A percentile compares a stretch with the other conserved stretches of the same genome.
These are phyloP conservation scores for Ophiognomonia clavigignenti-juglandacearum DNA, from an alignment of 2,329 filamentous ascomycete genomes.

Conservation along the genomic window DNA sequence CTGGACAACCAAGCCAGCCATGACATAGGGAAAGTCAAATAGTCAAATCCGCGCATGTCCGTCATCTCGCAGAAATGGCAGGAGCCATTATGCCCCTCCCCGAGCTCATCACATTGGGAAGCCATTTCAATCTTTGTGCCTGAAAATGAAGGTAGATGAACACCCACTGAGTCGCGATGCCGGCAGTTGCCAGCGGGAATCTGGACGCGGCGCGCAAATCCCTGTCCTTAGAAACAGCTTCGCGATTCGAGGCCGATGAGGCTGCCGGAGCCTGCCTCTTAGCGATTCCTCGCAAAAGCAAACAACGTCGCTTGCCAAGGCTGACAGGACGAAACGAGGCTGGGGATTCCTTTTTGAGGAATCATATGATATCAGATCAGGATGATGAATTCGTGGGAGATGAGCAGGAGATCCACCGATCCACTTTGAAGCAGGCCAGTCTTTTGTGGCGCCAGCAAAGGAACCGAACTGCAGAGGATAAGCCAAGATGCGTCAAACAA, in stretches of 20 bases:
- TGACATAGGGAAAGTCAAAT: no score
- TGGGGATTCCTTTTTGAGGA: no score
- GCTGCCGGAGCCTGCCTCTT: no score
- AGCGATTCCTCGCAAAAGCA: not conserved
- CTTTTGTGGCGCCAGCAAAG: not conserved
- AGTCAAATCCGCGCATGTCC: not conserved
- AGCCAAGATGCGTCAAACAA: no score
- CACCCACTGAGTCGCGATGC: no score
- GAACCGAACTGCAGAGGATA: no score
- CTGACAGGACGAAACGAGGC: no score
- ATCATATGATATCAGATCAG: conserved; percentile 1
- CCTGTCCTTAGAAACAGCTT: not conserved
- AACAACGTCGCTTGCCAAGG: no score
- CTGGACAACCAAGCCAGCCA: no score
- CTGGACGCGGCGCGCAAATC: not conserved
- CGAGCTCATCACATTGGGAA: conserved; percentile 1
- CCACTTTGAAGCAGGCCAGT: conserved; percentile 7
- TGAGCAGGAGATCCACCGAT: conserved; percentile 8
- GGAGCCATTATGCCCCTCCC: conserved; percentile 4
- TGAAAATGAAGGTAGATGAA: not conserved
- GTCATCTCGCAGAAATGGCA: not conserved
- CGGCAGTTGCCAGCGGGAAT: conserved; percentile 1
- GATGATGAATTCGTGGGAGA: conserved; percentile 3
- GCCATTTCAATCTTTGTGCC: not conserved
- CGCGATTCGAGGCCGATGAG: not conserved